Percentiles rank a stretch among this genome's conserved stretches.
Conservation (phyloP, 23 red algal genomes). For the Porphyridium purpureum region DNA sequence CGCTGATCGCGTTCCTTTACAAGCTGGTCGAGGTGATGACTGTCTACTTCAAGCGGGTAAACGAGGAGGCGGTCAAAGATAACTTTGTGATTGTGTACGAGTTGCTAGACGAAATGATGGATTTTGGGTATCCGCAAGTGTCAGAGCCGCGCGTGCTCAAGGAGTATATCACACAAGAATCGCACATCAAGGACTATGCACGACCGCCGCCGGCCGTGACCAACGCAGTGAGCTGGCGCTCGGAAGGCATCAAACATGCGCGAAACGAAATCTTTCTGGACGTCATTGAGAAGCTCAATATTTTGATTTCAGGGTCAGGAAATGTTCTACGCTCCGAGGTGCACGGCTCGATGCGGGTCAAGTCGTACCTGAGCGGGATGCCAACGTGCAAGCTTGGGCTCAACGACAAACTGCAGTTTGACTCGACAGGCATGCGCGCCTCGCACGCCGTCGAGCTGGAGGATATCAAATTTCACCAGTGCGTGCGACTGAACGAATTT, state of each 20-base stretch:
- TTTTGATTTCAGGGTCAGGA: conserved; percentile 64
- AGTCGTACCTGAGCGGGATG: conserved; percentile 92
- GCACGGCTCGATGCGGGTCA: conserved; percentile 74
- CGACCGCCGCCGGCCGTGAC: conserved; percentile 65
- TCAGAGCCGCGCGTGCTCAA: conserved; percentile 74
- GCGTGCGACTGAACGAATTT: conserved; percentile 76
- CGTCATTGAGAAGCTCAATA: conserved; percentile 94
- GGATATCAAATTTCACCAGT: conserved; percentile 99
- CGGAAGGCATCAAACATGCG: conserved; percentile 77
- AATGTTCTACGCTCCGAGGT: conserved; percentile 73
- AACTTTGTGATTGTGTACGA: conserved; percentile 99
- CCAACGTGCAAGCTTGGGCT: conserved; percentile 89
- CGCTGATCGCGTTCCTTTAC: conserved; percentile 76
- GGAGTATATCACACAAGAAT: conserved; percentile 82
- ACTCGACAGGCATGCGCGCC: conserved; percentile 22
- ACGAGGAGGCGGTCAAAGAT: conserved; percentile 92
- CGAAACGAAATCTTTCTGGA: conserved; percentile 98
- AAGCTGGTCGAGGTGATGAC: conserved; percentile 62
- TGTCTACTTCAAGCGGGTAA: conserved; percentile 74
- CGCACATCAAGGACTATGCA: conserved; percentile 23
- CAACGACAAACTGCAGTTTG: conserved; percentile 94
- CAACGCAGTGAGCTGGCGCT: conserved; percentile 83
- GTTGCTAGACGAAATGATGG: conserved; percentile 98
- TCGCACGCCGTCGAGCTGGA: conserved; percentile 70
- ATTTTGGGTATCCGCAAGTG: conserved; percentile 90